Evolutionary conservation across 352 stramenopile genomes (phyloP), one percentile per base, ranked within the genome.

Genomic region (Peronospora belbahrii): DNA sequence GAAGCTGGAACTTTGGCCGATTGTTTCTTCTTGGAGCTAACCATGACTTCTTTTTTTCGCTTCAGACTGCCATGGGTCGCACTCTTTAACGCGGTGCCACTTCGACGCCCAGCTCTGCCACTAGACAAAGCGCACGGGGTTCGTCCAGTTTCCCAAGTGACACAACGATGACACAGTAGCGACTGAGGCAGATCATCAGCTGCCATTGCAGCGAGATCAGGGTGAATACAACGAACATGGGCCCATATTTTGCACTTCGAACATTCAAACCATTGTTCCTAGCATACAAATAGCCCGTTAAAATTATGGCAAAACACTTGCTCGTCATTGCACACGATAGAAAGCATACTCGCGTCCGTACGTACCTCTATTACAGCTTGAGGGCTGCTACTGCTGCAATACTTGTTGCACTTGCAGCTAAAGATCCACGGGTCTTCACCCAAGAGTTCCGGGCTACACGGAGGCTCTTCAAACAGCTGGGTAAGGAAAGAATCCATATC

Each of bases 181-280:
- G 65, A 74, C 19, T 71, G 47, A 22, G 74, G 74, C 0, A 85
- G 48, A 7, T 72, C 51, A 30, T 75, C 59, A 14, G 62, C 55
- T 57, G 75, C 48, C 6, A 48, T 30, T 4, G 46, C 35, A 5
- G 56, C 59, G 2, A 85, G 47, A 15, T 58, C 59, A 10, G 70
- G 76, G 32, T 88, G 71, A 31, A 82, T 52, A 43, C 81, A 92
- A 28, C 62, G 59, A 11, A 92, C 47, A 19, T 92, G 81, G 8
- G 67, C 56, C 81, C 81, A 92, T 41, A 89, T 76, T 40, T 80
- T 74, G 53, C 81, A 92, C 23, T 59, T 57, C 0, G 81, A 88
- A 42, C 77, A 92, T 56, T 92, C 77, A 49, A 92, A 89, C 71
- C 75, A 89, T 66, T 79, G 70, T 24, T 80, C 71, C 74, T 91